A percentile compares a stretch with the other conserved stretches of the same genome.
Evolutionary conservation across 1,284 basidiomycete species (phyloP).

Genomic region (Trametes hirsuta): DNA sequence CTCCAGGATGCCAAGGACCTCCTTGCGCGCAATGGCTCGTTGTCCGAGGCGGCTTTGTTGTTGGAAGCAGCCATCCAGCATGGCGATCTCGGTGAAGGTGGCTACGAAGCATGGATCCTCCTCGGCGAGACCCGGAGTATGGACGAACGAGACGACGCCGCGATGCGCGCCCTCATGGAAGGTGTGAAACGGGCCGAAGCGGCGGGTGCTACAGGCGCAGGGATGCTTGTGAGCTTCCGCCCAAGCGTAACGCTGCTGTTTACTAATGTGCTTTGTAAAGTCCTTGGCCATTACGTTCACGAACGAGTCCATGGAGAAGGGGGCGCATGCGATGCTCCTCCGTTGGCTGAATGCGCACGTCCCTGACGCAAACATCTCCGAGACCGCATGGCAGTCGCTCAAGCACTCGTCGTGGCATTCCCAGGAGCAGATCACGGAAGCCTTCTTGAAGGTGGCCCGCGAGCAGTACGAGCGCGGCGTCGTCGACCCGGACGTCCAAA

Average conservation of each 20-base stretch:
- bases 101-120: conserved; percentile 92
- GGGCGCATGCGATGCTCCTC: conserved; percentile 86
- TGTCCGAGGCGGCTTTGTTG: conserved; percentile 84
- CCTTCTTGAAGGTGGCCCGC: conserved; percentile 86
- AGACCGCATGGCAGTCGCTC: conserved; percentile 61
- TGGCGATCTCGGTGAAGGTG: conserved; percentile 76
- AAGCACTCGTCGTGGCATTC: conserved; percentile 83
- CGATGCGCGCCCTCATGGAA: conserved; percentile 75
- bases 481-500: conserved; percentile 93
- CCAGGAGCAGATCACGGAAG: conserved; percentile 80
- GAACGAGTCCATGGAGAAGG: conserved; percentile 92
- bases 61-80: conserved; percentile 88
- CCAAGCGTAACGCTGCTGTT: conserved; percentile 3
- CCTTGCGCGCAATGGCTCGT: conserved; percentile 78
- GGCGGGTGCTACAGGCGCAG: conserved; percentile 67
- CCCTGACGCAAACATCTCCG: conserved; percentile 64
- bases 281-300: conserved; percentile 96
- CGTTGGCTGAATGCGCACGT: conserved; percentile 85
- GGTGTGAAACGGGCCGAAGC: conserved; percentile 68
- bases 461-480: conserved; percentile 70
- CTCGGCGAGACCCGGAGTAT: conserved; percentile 94
- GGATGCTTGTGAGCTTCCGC: conserved; percentile 71
- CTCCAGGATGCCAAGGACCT: conserved; percentile 74
- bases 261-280: conserved; percentile 42
- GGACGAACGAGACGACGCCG: conserved; percentile 89